Base-by-base conservation (phyloP, 23 red algal species). In the Chondrus crispus region DNA sequence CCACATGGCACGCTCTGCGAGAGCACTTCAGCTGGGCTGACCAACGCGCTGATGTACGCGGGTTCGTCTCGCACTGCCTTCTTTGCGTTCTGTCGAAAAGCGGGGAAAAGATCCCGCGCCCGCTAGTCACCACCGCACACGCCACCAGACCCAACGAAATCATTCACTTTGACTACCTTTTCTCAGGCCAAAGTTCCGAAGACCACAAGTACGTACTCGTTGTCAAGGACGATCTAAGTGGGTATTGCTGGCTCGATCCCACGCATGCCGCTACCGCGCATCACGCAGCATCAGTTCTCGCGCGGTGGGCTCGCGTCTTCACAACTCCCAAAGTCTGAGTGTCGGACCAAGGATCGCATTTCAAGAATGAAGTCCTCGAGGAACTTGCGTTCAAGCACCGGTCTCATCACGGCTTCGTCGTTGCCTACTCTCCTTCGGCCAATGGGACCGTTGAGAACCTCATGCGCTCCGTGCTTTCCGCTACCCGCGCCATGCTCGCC, bases 121-220 rank as follows among this genome's bases (percentile, higher is more conserved):
- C 75, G 0, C 66, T 91, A 13, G 51, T 46, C 7, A 30, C 74
- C 5, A 46, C 42, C 20, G 4, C 82, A 7, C 58, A 91, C 38
- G 88, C 46, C 10, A 52, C 35, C 11, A 49, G 37, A 40, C 88
- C 75, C 14, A 91, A 91, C 3, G 75, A 91, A 70, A 54, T 91
- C 38, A 76, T 81, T 52, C 88, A 91, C 43, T 69, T 66, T 18
- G 88, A 91, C 19, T 91, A 81, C 48, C 30, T 91, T 5, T 91
- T 42, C 53, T 46, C 82, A 26, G 88, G 88, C 26, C 37, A 62
- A 2, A 45, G 45, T 13, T 11, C 11, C 2, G 46, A 40, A 14
- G 43, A 88, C 46, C 5, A 74, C 8, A 88, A 50, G 49, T 88
- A 88, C 48, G 36, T 88, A n/a, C 66, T 88, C 9, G 11, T 88